Conservation (phyloP, 129 eudicot genomes). For the Gnaphalium uliginosum region DNA sequence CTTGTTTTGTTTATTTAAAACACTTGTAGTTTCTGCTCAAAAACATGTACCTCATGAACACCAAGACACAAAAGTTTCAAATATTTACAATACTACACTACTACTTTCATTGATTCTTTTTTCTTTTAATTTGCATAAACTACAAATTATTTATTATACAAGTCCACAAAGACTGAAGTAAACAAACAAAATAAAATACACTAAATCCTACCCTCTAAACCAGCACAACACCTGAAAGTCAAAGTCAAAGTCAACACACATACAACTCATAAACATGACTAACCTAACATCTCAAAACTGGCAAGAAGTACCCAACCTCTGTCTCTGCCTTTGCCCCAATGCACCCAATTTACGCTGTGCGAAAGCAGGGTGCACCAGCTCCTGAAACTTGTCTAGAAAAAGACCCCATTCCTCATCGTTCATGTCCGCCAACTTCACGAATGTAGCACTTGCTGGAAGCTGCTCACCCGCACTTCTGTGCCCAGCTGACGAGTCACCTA, state of each 20-base stretch:
- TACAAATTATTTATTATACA: slow-evolving; percentile 83
- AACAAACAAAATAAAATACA: slow-evolving; percentile 18
- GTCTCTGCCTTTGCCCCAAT: slow-evolving; percentile 72
- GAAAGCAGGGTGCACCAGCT: slow-evolving; percentile 60
- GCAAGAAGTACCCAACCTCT: slow-evolving; percentile 97
- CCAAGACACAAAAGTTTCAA: slow-evolving; percentile 20
- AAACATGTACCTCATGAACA: background rate
- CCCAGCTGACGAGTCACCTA: slow-evolving; percentile 72
- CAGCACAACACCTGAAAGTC: slow-evolving; percentile 16
- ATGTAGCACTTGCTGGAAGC: slow-evolving; percentile 65
- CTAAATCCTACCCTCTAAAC: slow-evolving; percentile 29
- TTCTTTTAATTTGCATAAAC: slow-evolving; percentile 25
- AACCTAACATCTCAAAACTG: slow-evolving; percentile 69
- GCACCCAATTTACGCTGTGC: slow-evolving; percentile 55
- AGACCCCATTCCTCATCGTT: slow-evolving; percentile 72
- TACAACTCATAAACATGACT: slow-evolving; percentile 25
- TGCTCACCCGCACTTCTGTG: slow-evolving; percentile 92
- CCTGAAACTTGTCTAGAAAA: slow-evolving; percentile 77
- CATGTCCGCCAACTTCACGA: slow-evolving; percentile 87
- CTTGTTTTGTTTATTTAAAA: background rate
- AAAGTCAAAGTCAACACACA: slow-evolving; percentile 29
- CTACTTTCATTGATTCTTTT: slow-evolving; percentile 24
- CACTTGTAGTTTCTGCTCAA: background rate
- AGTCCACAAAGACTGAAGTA: slow-evolving; percentile 39
- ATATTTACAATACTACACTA: slow-evolving; percentile 45